Percentiles rank a stretch among this genome's conserved stretches.
phyloP scores from a whole-genome alignment of 306 rosid species.

The Cicer pinnatifidum region DNA sequence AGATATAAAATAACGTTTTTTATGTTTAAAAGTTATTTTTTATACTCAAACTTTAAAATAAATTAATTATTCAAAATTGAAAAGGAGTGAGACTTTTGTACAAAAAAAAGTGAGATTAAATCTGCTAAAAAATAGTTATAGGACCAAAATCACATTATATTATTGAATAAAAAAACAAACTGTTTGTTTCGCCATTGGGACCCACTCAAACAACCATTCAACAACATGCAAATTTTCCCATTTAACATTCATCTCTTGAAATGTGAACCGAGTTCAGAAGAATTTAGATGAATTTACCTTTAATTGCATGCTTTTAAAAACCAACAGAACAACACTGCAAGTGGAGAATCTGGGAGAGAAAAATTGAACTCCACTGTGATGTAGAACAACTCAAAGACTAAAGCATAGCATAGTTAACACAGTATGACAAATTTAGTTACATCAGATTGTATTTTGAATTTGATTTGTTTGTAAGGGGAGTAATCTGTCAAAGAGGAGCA shows the following conservation, averaged over 20 bases:
- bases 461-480: background rate
- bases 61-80: background rate
- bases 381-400: background rate
- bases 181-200: background rate
- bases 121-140: too few species aligned
- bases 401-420: background rate
- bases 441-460: background rate
- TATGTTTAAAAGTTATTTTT: too few species aligned
- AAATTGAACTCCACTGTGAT: background rate
- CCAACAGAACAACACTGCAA: conserved; percentile 30
- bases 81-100: background rate
- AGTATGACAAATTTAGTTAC: background rate
- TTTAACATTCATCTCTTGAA: background rate
- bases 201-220: background rate
- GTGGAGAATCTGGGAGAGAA: conserved; percentile 7
- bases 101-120: too few species aligned
- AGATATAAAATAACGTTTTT: too few species aligned
- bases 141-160: background rate
- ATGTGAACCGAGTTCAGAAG: background rate
- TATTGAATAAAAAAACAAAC: too few species aligned
- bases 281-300: background rate
- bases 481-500: background rate
- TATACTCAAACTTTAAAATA: too few species aligned
- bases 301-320: conserved; percentile 30
- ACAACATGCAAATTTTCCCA: background rate